Conservation (phyloP, 805 yeast genomes). For the Candida xiaguanensis region DNA sequence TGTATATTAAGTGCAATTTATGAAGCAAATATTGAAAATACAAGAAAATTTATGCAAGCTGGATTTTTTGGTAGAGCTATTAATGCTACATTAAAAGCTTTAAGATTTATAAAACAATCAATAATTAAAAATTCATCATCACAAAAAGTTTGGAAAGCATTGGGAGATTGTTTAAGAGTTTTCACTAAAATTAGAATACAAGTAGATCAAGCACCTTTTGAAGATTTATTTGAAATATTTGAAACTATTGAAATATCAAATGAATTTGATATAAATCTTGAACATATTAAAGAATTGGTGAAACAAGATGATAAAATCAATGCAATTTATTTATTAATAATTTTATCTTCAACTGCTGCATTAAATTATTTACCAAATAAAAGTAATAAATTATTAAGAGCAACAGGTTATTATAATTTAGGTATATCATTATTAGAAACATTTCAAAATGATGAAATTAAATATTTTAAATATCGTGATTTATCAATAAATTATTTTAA, state of each 20-base stretch:
- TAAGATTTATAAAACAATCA: constrained; percentile 40
- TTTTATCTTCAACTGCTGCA: constrained; percentile 48
- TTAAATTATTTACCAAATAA: constrained; percentile 30
- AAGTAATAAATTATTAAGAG: constrained; percentile 46
- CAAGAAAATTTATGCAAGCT: constrained; percentile 46
- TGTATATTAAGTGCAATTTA: constrained; percentile 49
- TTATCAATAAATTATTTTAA: constrained; percentile 57
- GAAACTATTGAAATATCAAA: constrained; percentile 8
- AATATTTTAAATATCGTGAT: constrained; percentile 32
- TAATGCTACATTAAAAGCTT: constrained; percentile 42
- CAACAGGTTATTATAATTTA: constrained; percentile 61
- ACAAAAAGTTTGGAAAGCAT: constrained; percentile 62
- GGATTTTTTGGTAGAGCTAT: constrained; percentile 71
- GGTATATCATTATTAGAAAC: constrained; percentile 63
- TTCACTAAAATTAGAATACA: constrained; percentile 55
- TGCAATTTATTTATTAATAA: constrained; percentile 37
- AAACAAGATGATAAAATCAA: constrained; percentile 17
- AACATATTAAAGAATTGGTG: constrained; percentile 17
- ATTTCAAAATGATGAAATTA: constrained; percentile 13
- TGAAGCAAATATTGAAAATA: constrained; percentile 53
- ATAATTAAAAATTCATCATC: constrained; percentile 34
- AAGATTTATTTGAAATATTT: constrained; percentile 19
- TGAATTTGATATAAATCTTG: constrained; percentile 12
- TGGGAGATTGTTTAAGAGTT: constrained; percentile 55
- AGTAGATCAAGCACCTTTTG: constrained; percentile 46